Base-by-base conservation (phyloP, 345 rosid genomes). In the Aquilaria sinensis region DNA sequence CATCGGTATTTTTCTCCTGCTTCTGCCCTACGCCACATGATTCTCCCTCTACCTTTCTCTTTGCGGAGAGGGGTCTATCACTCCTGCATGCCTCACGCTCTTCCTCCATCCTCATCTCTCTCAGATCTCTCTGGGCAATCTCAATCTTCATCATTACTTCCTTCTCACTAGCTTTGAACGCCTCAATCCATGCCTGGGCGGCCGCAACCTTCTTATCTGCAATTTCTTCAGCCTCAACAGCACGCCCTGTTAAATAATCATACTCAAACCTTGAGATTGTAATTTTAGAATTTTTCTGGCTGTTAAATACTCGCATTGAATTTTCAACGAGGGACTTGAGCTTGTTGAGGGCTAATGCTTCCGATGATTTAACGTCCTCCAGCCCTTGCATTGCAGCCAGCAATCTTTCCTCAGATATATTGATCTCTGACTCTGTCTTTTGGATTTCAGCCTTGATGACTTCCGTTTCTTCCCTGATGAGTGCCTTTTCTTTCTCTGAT, bases 201-300 rank as follows among this genome's bases (percentile, higher is more conserved):
- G 97, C 96, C 12, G 84, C 92, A 47, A 90, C 86, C 76, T 90
- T 90, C 75, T 81, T 84, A 62, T 85, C 87, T 9, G 96, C 97
- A 2, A 81, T 75, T 61, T 87, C 96, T 62, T 84, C 82, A 0
- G 96, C 96, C 15, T 63, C 60, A 14, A 58, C 67, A 37, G 90
- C 89, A 45, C 75, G 70, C 57, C 87, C 90, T 2, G 66, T 85
- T 63, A 87, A 71, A 72, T 85, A 90, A 31, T 90, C 89, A 1
- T 81, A 84, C 67, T 90, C 97, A 4, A 82, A 90, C 71, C 83
- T 81, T 1, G 92, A 83, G 60, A 88, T 77, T 31, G 84, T 80
- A 47, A 85, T 83, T 0, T 76, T 69, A 51, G 83, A 65, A 3
- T 61, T 67, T 1, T 67, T 41, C 62, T 57, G 70, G 43, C 82